Evolutionary conservation across 805 yeast genomes (phyloP).

Genomic region (Ogataea neopini): DNA sequence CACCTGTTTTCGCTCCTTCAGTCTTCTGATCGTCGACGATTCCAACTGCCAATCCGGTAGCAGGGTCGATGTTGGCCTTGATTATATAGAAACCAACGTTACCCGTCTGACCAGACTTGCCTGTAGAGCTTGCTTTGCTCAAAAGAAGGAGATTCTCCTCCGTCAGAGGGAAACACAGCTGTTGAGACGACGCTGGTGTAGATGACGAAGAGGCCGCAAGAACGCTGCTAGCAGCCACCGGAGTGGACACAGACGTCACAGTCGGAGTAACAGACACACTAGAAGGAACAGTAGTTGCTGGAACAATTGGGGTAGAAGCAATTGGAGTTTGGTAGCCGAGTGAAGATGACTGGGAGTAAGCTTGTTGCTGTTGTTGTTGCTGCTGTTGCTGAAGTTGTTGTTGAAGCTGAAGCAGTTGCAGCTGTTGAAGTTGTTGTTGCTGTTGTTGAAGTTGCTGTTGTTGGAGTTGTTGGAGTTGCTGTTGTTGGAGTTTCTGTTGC

Average conservation of each 20-base stretch:
- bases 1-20: not conserved
- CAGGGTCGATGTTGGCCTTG: conserved; percentile 12
- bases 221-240: not conserved
- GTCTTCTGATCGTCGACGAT: conserved; percentile 1
- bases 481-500: conserved; percentile 10
- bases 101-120: not conserved
- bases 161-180: conserved; percentile 31
- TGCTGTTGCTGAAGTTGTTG: conserved; percentile 6
- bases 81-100: conserved; percentile 11
- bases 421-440: conserved; percentile 4
- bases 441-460: conserved; percentile 6
- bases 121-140: conserved; percentile 5
- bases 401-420: conserved; percentile 4
- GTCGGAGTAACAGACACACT: not conserved
- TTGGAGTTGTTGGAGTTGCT: conserved; percentile 8
- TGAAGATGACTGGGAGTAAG: conserved; percentile 1
- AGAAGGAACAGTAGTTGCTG: not conserved
- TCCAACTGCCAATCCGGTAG: conserved; percentile 1
- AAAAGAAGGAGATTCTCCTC: conserved; percentile 40
- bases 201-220: not conserved
- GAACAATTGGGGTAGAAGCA: not conserved
- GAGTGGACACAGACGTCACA: conserved; percentile 3
- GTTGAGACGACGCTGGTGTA: conserved; percentile 4
- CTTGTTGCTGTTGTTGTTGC: conserved; percentile 16
- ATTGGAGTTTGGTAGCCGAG: not conserved